Evolutionary conservation across 495 filamentous ascomycete species (phyloP), one percentile per base, ranked within the genome.

Genomic region (Penicillium paxilli): DNA sequence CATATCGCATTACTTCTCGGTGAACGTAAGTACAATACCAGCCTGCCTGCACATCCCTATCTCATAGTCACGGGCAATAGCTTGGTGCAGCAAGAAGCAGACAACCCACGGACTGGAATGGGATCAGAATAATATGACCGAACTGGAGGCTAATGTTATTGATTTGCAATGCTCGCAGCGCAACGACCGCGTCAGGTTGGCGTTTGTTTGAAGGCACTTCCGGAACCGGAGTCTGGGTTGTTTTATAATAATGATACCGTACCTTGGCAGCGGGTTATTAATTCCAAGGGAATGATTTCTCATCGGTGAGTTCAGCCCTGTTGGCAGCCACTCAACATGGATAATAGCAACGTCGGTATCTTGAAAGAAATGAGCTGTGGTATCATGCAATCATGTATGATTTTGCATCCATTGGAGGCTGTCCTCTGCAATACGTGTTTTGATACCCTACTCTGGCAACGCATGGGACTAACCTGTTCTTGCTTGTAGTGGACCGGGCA

Each of bases 251-350:
- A 79, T 51, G 77, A 70, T 16, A 96, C 89, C 59, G 92, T 96
- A 10, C 93, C 92, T 4, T 98, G 93, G 93, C 93, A 97, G 74
- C 78, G 93, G 42, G 91, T 98, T 10, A 88, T 97, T 55, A 95
- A 92, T 63, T 69, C 88, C 2, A 92, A 89, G 68, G 92, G 92
- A 16, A 77, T 83, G 52, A 92, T 98, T 57, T 93, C 91, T 25
- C 88, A 86, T 26, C 82, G 92, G 90, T 95, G 60, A 21, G 76
- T 63, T 32, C 38, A 12, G 6, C 11, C 26, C 26, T n/a, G n/a
- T n/a, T n/a, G n/a, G n/a, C n/a, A n/a, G n/a, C n/a, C n/a, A n/a
- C n/a, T n/a, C n/a, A n/a, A n/a, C n/a, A n/a, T n/a, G n/a, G n/a
- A n/a, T n/a, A n/a, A n/a, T n/a, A n/a, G n/a, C n/a, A n/a, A n/a